These are phyloP conservation scores for barrel medic (Medicago truncatula) DNA, from an alignment of 306 rosid genomes.

Conservation along the genomic window MtrunA17r5.0-ANR NC_053047.1:31971001-31971500, in stretches of 20 bases:
- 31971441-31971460: too few species aligned
- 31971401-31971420: neutral
- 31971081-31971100: too few species aligned
- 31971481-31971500: neutral
- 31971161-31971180: too few species aligned
- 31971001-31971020: too few species aligned
- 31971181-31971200: neutral
- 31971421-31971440: too few species aligned
- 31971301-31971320: neutral
- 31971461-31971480: too few species aligned
- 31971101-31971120: too few species aligned
- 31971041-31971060: too few species aligned
- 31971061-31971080: too few species aligned
- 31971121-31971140: too few species aligned
- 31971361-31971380: neutral
- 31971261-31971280: neutral
- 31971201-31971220: neutral
- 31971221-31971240: neutral
- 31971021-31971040: neutral
- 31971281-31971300: neutral
- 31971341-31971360: neutral
- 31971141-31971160: too few species aligned
- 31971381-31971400: neutral
- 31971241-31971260: neutral
- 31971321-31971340: neutral